Percentiles rank a stretch among this genome's conserved stretches.
Evolutionary conservation across 768 basidiomycete species (phyloP).

Genomic region (Suillus tomentosus): DNA sequence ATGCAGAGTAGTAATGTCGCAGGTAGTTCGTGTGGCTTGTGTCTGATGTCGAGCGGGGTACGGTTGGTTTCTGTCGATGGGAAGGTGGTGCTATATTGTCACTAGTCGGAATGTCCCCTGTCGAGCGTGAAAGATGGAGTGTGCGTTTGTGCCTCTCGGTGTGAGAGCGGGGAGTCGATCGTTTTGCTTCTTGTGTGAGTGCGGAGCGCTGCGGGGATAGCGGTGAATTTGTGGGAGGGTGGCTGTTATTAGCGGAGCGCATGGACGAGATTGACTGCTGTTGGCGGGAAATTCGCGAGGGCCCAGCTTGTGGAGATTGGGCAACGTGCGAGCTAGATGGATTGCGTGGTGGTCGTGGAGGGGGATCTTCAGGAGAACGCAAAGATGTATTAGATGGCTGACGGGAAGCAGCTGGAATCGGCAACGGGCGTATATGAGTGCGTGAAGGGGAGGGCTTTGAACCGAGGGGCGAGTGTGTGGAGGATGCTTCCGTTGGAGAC

Average conservation of each 20-base stretch:
- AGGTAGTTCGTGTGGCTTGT: constrained; percentile 15
- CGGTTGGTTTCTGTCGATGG: neutral
- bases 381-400: constrained; percentile 10
- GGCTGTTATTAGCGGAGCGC: neutral
- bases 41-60: neutral
- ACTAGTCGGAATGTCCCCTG: constrained; percentile 24
- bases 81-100: neutral
- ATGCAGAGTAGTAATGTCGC: constrained; percentile 27
- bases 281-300: constrained; percentile 3
- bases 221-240: neutral
- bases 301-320: neutral
- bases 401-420: constrained; percentile 2
- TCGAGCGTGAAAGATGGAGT: constrained; percentile 24
- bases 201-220: neutral
- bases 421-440: neutral
- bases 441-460: constrained; percentile 5
- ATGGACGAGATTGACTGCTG: constrained; percentile 11
- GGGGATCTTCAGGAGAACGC: constrained; percentile 7
- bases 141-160: constrained; percentile 18
- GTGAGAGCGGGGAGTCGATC: constrained; percentile 7
- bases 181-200: neutral
- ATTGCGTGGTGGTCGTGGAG: constrained; percentile 7
- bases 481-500: constrained; percentile 7
- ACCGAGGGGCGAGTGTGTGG: constrained; percentile 1
- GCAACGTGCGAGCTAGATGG: neutral